phyloP scores from a whole-genome alignment of 1,284 basidiomycete species.

The Rhodotorula sp. region DNA sequence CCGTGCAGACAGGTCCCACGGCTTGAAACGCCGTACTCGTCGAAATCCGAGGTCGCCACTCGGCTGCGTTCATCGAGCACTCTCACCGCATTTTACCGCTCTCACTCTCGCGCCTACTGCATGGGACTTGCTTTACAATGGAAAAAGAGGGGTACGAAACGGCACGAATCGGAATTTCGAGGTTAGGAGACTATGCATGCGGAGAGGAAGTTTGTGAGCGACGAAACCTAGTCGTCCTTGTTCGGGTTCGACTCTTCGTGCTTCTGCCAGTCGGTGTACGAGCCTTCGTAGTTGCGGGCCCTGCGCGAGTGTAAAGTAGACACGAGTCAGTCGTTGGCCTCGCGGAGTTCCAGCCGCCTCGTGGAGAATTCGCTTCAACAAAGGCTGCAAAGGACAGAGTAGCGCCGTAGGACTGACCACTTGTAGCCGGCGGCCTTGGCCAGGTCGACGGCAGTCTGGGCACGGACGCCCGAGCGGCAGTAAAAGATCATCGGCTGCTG shows the following conservation, averaged over 20 bases:
- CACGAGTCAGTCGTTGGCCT: neutral
- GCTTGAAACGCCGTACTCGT: neutral
- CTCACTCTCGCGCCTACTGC: too few relatives aligned
- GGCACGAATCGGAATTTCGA: neutral
- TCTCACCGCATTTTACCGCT: too few relatives aligned
- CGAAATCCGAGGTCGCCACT: neutral
- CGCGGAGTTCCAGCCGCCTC: neutral
- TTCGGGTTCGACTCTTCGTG: conserved; percentile 37
- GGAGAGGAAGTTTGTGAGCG: too few relatives aligned
- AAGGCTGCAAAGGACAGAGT: neutral
- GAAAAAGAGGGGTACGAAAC: too few relatives aligned
- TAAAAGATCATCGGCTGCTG: conserved; percentile 87
- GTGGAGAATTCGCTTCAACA: neutral
- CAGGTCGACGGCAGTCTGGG: conserved; percentile 76
- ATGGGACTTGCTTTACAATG: too few relatives aligned
- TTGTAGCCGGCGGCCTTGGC: conserved; percentile 79
- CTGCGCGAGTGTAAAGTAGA: conserved; percentile 50
- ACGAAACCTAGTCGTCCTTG: conserved; percentile 19
- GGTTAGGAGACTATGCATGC: neutral
- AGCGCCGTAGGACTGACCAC: conserved; percentile 59
- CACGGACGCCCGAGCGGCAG: conserved; percentile 86
- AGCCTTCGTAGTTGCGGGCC: conserved; percentile 81
- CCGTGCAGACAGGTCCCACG: neutral
- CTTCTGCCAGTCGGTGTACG: conserved; percentile 87
- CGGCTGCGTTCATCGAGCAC: too few relatives aligned